phyloP scores from a whole-genome alignment of 805 yeast species.

The Phaffomyces opuntiae region DNA sequence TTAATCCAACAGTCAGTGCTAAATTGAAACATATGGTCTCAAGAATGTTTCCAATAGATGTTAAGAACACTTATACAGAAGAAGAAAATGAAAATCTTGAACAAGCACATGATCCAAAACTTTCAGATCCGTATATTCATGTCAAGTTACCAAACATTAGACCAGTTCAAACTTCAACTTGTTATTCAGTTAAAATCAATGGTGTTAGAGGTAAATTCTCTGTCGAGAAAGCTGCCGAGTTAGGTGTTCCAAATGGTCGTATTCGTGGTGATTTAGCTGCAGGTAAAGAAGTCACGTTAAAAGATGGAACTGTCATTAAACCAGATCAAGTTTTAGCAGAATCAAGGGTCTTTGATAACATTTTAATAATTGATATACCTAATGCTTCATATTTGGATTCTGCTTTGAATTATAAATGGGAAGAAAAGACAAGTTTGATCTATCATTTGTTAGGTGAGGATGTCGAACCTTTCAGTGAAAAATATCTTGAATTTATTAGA shows the following conservation, averaged over 20 bases:
- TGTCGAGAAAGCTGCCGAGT: slow-evolving; percentile 51
- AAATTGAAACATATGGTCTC: slow-evolving; percentile 28
- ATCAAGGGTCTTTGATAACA: slow-evolving; percentile 47
- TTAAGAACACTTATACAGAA: slow-evolving; percentile 29
- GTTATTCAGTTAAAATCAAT: slow-evolving; percentile 59
- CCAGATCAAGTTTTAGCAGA: slow-evolving; percentile 73
- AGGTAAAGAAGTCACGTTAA: slow-evolving; percentile 51
- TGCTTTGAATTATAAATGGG: slow-evolving; percentile 25
- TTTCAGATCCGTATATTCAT: slow-evolving; percentile 28
- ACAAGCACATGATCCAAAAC: slow-evolving; percentile 28
- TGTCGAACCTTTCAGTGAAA: slow-evolving; percentile 38
- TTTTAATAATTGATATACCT: slow-evolving; percentile 73
- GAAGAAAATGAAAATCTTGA: slow-evolving; percentile 19
- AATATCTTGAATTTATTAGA: slow-evolving; percentile 44
- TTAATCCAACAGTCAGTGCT: neutral
- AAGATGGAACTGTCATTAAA: slow-evolving; percentile 47
- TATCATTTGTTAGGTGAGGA: slow-evolving; percentile 74
- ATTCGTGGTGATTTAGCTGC: slow-evolving; percentile 50
- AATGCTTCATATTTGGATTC: slow-evolving; percentile 34
- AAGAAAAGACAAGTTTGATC: slow-evolving; percentile 40
- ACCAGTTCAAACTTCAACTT: slow-evolving; percentile 37
- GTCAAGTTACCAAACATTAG: slow-evolving; percentile 26
- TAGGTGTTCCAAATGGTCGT: slow-evolving; percentile 66
- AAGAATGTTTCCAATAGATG: slow-evolving; percentile 53
- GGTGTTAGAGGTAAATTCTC: slow-evolving; percentile 75